Conservation (phyloP, 441 rosid species). For the Erysimum pusillum region DNA sequence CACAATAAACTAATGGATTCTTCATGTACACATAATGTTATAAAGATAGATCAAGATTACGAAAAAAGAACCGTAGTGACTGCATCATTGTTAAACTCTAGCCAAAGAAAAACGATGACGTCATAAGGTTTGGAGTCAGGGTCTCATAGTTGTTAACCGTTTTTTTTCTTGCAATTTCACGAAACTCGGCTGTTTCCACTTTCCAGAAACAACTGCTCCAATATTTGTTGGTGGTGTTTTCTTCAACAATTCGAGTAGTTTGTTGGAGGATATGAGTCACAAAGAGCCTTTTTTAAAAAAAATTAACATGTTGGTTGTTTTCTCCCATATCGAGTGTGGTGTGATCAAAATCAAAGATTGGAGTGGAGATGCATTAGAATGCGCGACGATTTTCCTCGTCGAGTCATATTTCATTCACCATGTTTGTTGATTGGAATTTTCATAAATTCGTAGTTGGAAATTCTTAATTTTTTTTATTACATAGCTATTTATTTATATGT, state of each 20-base stretch:
- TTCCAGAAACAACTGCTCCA: too few relatives aligned
- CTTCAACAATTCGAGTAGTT: too few relatives aligned
- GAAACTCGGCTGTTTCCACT: too few relatives aligned
- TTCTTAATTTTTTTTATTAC: background rate
- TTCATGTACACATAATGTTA: background rate
- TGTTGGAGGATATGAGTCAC: too few relatives aligned
- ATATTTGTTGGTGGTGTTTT: too few relatives aligned
- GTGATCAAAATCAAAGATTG: background rate
- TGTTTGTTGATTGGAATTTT: background rate
- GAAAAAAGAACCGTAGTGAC: background rate
- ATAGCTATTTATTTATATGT: background rate
- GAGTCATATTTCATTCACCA: slow-evolving; percentile 1
- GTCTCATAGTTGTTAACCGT: background rate
- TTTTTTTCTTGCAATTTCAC: background rate
- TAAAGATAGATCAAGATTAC: background rate
- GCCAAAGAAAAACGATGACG: background rate
- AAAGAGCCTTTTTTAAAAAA: background rate
- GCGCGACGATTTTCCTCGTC: background rate
- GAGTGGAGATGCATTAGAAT: background rate
- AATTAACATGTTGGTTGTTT: background rate
- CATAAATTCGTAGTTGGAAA: background rate
- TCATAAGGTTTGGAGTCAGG: background rate
- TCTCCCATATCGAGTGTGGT: background rate
- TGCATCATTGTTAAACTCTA: background rate
- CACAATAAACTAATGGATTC: background rate